Evolutionary conservation across 495 filamentous ascomycete species (phyloP).

Genomic region (Penicillium riverlandense): DNA sequence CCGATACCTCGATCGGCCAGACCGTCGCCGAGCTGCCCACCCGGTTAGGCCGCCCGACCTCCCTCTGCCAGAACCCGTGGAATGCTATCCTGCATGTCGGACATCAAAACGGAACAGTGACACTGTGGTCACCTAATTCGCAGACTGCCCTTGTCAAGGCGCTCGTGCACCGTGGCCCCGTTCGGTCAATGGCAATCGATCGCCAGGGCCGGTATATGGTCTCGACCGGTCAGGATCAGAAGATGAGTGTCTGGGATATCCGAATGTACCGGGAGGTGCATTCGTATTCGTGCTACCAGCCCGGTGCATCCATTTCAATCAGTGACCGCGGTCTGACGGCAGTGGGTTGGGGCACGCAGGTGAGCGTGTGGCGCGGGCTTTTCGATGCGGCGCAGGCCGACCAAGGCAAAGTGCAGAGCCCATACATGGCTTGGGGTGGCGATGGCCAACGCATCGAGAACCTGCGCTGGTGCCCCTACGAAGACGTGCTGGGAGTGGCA

Average conservation of each 20-base stretch:
- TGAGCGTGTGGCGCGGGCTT: constrained; percentile 82
- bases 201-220: constrained; percentile 94
- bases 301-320: constrained; percentile 78
- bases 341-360: constrained; percentile 86
- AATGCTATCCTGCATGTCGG: constrained; percentile 90
- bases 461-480: constrained; percentile 87
- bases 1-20: constrained; percentile 88
- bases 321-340: constrained; percentile 82
- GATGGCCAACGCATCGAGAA: constrained; percentile 76
- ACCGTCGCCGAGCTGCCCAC: constrained; percentile 79
- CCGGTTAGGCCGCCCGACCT: constrained; percentile 72
- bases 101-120: constrained; percentile 90
- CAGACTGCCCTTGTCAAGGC: constrained; percentile 83
- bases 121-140: constrained; percentile 93
- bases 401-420: constrained; percentile 73
- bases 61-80: constrained; percentile 77
- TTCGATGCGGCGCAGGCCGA: constrained; percentile 63
- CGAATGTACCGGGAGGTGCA: constrained; percentile 90
- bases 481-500: constrained; percentile 80
- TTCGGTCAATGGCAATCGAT: constrained; percentile 78
- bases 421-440: constrained; percentile 91
- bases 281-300: constrained; percentile 78
- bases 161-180: constrained; percentile 91
- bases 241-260: constrained; percentile 95
- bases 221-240: constrained; percentile 79